These are phyloP conservation scores for Coprinopsis cinerea DNA, from an alignment of 768 basidiomycete genomes.

Conservation along the genomic window DNA sequence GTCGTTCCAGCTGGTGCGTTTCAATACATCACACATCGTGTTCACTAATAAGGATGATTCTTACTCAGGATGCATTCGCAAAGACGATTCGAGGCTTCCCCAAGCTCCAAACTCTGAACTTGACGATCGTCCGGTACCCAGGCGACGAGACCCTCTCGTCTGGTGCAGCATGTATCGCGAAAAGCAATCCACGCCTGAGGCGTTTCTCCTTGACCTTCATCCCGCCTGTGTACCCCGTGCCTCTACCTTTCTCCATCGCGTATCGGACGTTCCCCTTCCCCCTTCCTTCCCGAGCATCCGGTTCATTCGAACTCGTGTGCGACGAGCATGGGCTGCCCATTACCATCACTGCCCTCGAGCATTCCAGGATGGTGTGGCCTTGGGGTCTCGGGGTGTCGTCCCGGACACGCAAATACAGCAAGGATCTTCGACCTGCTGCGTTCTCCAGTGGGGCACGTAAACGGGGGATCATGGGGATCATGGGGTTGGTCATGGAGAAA, in stretches of 20 bases:
- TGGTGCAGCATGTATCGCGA: constrained; percentile 59
- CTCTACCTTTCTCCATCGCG: constrained; percentile 40
- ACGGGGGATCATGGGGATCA: constrained; percentile 33
- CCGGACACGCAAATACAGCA: constrained; percentile 31
- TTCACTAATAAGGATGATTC: constrained; percentile 1
- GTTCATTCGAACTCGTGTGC: constrained; percentile 50
- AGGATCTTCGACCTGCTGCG: constrained; percentile 35
- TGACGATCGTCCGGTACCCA: constrained; percentile 63
- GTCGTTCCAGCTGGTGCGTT: constrained; percentile 63
- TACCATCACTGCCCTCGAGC: constrained; percentile 46
- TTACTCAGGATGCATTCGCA: constrained; percentile 51
- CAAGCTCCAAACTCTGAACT: constrained; percentile 54
- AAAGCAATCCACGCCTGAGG: constrained; percentile 58
- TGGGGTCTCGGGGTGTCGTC: constrained; percentile 38
- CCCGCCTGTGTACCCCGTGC: constrained; percentile 44
- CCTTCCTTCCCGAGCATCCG: constrained; percentile 39
- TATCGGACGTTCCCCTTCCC: constrained; percentile 39
- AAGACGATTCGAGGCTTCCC: constrained; percentile 56
- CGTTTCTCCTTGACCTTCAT: constrained; percentile 64
- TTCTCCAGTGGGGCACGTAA: constrained; percentile 9
- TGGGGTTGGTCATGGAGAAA: constrained; percentile 46
- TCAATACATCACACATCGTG: not conserved
- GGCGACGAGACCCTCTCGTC: constrained; percentile 55
- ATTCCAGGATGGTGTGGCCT: constrained; percentile 41
- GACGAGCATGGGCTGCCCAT: constrained; percentile 64